phyloP scores from a whole-genome alignment of 2,329 filamentous ascomycete species.

The Dothistroma septosporum region DNA sequence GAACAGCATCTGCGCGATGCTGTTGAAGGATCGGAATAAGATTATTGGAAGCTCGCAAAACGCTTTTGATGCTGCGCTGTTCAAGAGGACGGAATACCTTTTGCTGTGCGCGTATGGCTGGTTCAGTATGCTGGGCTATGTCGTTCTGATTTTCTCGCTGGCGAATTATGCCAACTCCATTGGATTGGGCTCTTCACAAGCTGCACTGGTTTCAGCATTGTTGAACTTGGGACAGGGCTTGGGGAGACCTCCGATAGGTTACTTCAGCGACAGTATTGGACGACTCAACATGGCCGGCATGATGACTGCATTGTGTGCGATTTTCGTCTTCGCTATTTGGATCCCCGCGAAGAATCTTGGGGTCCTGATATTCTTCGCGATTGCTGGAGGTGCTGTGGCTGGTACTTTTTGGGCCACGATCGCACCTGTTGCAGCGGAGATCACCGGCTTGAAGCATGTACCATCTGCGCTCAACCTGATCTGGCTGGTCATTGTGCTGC shows the following conservation, averaged over 20 bases:
- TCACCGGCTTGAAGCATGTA: conserved; percentile 65
- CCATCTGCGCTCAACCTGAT: conserved; percentile 66
- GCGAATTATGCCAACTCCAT: conserved; percentile 68
- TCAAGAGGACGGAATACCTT: conserved; percentile 59
- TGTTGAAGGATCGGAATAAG: conserved; percentile 69
- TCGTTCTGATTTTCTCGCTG: conserved; percentile 71
- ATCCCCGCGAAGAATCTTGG: conserved; percentile 64
- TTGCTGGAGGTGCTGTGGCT: conserved; percentile 62
- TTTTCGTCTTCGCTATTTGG: conserved; percentile 70
- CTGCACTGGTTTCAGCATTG: conserved; percentile 66
- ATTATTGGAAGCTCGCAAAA: conserved; percentile 62
- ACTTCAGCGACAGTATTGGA: conserved; percentile 66
- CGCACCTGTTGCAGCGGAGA: conserved; percentile 66
- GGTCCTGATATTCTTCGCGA: conserved; percentile 65
- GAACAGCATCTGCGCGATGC: conserved; percentile 58
- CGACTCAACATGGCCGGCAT: conserved; percentile 64
- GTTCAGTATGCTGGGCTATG: conserved; percentile 69
- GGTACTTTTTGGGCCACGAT: conserved; percentile 66
- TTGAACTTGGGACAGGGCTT: conserved; percentile 65
- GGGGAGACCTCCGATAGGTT: conserved; percentile 67
- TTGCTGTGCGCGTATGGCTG: conserved; percentile 64
- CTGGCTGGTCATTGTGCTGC: conserved; percentile 68
- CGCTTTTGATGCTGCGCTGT: conserved; percentile 61
- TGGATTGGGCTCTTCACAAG: conserved; percentile 63
- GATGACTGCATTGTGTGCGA: conserved; percentile 60